These are phyloP conservation scores for Xylaria telfairii DNA, from an alignment of 495 filamentous ascomycete genomes.

Conservation along the genomic window DNA sequence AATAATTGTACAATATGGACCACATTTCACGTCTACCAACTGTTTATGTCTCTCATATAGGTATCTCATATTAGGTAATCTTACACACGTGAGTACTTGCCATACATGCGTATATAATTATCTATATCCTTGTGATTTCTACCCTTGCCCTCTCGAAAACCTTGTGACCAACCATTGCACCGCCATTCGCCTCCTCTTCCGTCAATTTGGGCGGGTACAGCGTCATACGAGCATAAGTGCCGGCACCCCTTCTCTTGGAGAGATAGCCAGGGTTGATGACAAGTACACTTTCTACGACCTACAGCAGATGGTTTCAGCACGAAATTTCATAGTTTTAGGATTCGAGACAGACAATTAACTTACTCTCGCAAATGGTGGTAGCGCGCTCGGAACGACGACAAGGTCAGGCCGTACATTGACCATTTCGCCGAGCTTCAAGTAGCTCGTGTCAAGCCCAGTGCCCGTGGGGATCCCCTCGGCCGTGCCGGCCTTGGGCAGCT, in stretches of 20 bases:
- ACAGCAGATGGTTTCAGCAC: slow-evolving; percentile 15
- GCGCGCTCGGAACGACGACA: slow-evolving; percentile 78
- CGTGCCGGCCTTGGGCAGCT: slow-evolving; percentile 66
- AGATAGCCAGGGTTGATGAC: slow-evolving; percentile 87
- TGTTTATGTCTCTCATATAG: neutral
- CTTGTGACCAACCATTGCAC: slow-evolving; percentile 69
- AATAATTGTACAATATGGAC: slow-evolving; percentile 19
- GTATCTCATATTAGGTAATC: too few species aligned
- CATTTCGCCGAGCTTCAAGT: slow-evolving; percentile 90
- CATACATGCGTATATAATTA: neutral
- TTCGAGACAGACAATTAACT: slow-evolving; percentile 33
- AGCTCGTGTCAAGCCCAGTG: slow-evolving; percentile 77
- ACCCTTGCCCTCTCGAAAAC: slow-evolving; percentile 84
- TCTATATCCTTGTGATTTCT: slow-evolving; percentile 79
- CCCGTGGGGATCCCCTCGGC: slow-evolving; percentile 68
- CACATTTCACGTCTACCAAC: neutral
- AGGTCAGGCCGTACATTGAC: slow-evolving; percentile 84
- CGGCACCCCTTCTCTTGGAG: slow-evolving; percentile 80
- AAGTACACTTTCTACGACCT: slow-evolving; percentile 85
- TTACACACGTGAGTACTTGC: neutral
- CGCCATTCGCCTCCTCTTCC: slow-evolving; percentile 61
- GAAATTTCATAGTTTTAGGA: slow-evolving; percentile 20
- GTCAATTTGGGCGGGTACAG: slow-evolving; percentile 67
- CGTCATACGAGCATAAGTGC: slow-evolving; percentile 80
- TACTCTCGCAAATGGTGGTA: slow-evolving; percentile 89